These are phyloP conservation scores for Phlebiopsis gigantea DNA, from an alignment of 768 basidiomycete species.

Conservation along the genomic window DNA sequence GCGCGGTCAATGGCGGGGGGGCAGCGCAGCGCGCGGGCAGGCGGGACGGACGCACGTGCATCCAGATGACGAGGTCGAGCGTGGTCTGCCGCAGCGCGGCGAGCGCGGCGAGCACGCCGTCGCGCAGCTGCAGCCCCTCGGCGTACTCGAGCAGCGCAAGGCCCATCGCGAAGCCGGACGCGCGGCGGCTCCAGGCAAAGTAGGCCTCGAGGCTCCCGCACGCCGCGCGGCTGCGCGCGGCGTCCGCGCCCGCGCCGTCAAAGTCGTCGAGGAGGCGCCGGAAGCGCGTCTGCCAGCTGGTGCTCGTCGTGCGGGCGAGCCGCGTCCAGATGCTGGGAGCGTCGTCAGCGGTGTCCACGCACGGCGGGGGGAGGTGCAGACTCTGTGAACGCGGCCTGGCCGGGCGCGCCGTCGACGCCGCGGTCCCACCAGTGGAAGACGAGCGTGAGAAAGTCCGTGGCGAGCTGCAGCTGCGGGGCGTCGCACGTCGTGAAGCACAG, in stretches of 20 bases:
- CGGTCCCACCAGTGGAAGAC: constrained; percentile 21
- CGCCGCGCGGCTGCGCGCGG: constrained; percentile 18
- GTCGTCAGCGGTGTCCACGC: background rate
- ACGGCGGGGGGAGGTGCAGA: constrained; percentile 20
- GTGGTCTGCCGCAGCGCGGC: constrained; percentile 34
- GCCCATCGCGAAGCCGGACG: constrained; percentile 43
- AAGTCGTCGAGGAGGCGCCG: constrained; percentile 28
- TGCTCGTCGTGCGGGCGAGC: constrained; percentile 30
- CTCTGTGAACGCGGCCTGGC: constrained; percentile 28
- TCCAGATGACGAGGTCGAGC: constrained; percentile 46
- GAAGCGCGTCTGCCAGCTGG: constrained; percentile 40
- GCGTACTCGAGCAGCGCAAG: constrained; percentile 50
- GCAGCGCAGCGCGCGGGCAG: background rate
- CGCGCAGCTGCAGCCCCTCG: constrained; percentile 38
- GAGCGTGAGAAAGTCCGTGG: constrained; percentile 45
- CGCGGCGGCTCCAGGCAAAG: constrained; percentile 30
- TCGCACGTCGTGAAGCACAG: constrained; percentile 58
- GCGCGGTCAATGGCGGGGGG: no score
- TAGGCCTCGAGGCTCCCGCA: background rate
- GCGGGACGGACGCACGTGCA: constrained; percentile 36
- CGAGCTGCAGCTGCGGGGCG: constrained; percentile 45
- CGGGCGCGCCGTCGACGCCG: background rate
- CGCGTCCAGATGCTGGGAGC: constrained; percentile 33
- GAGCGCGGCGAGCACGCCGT: constrained; percentile 22
- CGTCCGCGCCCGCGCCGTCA: constrained; percentile 27